Percentiles rank a stretch among this genome's conserved stretches.
Evolutionary conservation across 495 filamentous ascomycete genomes (phyloP).

Genomic region (Neurospora discreta): DNA sequence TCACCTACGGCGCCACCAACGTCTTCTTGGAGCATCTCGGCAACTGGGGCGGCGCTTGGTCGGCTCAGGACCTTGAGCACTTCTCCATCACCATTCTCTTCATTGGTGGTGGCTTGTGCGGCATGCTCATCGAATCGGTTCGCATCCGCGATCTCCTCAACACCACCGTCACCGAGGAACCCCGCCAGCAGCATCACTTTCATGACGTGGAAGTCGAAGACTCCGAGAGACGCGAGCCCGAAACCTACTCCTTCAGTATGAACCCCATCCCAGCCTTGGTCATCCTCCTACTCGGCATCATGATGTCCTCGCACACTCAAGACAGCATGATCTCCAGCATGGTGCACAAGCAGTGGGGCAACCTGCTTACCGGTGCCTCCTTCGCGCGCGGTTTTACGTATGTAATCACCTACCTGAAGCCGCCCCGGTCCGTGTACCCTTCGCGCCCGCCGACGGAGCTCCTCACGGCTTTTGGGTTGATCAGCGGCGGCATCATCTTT

Average conservation of each 20-base stretch:
- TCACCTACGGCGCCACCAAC: conserved; percentile 78
- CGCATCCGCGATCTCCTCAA: conserved; percentile 62
- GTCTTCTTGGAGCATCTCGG: conserved; percentile 87
- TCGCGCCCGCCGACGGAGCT: conserved; percentile 87
- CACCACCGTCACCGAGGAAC: conserved; percentile 32
- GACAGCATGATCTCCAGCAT: conserved; percentile 73
- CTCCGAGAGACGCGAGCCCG: conserved; percentile 41
- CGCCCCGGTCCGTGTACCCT: conserved; percentile 75
- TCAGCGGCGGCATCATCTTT: conserved; percentile 80
- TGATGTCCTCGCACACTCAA: conserved; percentile 95
- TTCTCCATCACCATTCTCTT: conserved; percentile 89
- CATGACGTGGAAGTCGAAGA: conserved; percentile 35
- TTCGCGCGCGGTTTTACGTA: conserved; percentile 73
- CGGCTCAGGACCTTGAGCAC: conserved; percentile 76
- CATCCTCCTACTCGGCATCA: conserved; percentile 74
- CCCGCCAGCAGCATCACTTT: conserved; percentile 18
- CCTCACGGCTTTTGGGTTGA: conserved; percentile 73
- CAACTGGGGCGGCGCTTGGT: conserved; percentile 58
- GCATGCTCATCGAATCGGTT: conserved; percentile 86
- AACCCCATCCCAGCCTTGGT: conserved; percentile 86
- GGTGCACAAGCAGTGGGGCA: conserved; percentile 93
- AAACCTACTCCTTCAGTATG: conserved; percentile 61
- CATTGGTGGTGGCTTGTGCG: conserved; percentile 84
- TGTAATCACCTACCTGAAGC: conserved; percentile 64
- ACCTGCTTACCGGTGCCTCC: conserved; percentile 70